These are phyloP conservation scores for Dicorynia guianensis DNA, from an alignment of 306 rosid species.

Conservation along the genomic window DNA sequence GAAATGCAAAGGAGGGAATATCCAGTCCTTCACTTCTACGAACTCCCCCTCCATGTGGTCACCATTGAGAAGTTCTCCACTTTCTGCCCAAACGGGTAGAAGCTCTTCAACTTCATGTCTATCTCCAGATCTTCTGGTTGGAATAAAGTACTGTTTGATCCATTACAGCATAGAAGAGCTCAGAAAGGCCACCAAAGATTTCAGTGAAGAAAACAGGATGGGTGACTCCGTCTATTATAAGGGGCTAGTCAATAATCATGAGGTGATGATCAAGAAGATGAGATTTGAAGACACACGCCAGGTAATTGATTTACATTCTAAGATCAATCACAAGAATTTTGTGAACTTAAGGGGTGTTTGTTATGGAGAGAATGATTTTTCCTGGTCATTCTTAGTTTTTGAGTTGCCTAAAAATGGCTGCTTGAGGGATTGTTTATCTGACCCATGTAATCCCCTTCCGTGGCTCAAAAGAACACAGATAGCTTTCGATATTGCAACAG, in stretches of 20 bases:
- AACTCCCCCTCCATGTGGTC: slow-evolving; percentile 47
- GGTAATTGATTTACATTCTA: slow-evolving; percentile 70
- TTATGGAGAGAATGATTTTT: slow-evolving; percentile 52
- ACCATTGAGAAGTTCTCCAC: slow-evolving; percentile 43
- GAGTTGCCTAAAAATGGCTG: slow-evolving; percentile 70
- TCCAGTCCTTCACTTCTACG: slow-evolving; percentile 43
- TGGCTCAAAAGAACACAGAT: slow-evolving; percentile 65
- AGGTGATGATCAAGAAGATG: slow-evolving; percentile 70
- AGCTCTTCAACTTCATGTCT: slow-evolving; percentile 54
- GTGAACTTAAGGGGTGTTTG: slow-evolving; percentile 70
- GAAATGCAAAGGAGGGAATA: slow-evolving; percentile 46
- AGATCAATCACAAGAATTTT: slow-evolving; percentile 71
- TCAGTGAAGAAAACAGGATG: slow-evolving; percentile 61
- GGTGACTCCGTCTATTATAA: slow-evolving; percentile 48
- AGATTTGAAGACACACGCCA: slow-evolving; percentile 54
- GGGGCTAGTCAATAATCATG: slow-evolving; percentile 51
- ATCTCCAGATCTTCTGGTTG: slow-evolving; percentile 71
- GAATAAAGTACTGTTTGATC: slow-evolving; percentile 62
- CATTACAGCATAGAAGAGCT: slow-evolving; percentile 62
- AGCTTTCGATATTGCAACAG: slow-evolving; percentile 74
- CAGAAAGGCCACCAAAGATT: slow-evolving; percentile 56
- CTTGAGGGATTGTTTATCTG: slow-evolving; percentile 61
- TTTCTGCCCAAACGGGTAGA: slow-evolving; percentile 33
- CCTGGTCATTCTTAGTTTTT: slow-evolving; percentile 67
- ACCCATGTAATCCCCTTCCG: slow-evolving; percentile 40